A percentile compares a stretch with the other conserved stretches of the same genome.
Conservation (phyloP, 1,284 basidiomycete species). For the Malassezia psittaci region DNA sequence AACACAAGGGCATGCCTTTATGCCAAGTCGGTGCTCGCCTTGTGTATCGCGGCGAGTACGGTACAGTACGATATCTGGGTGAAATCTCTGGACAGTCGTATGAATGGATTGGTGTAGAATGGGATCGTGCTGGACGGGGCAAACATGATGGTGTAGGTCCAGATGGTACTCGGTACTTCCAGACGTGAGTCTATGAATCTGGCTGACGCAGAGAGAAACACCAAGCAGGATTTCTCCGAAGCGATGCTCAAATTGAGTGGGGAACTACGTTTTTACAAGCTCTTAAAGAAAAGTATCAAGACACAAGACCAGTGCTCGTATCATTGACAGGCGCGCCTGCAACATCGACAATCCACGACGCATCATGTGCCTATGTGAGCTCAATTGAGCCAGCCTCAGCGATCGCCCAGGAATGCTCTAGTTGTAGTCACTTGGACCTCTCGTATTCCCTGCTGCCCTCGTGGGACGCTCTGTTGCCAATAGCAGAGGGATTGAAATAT, state of each 20-base stretch:
- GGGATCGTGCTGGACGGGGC: slow-evolving; percentile 73
- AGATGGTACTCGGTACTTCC: slow-evolving; percentile 68
- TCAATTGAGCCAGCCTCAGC: background rate
- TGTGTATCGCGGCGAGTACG: slow-evolving; percentile 22
- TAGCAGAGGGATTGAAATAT: slow-evolving; percentile 57
- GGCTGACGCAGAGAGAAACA: slow-evolving; percentile 19
- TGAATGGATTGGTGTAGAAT: slow-evolving; percentile 84
- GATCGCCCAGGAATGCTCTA: slow-evolving; percentile 36
- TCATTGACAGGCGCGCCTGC: slow-evolving; percentile 7
- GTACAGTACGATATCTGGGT: slow-evolving; percentile 64
- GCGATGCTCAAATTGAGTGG: slow-evolving; percentile 20
- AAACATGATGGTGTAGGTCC: slow-evolving; percentile 71
- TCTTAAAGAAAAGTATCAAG: slow-evolving; percentile 50
- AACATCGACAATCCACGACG: slow-evolving; percentile 4
- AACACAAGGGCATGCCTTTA: background rate
- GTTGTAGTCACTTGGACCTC: slow-evolving; percentile 67
- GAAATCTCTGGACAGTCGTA: slow-evolving; percentile 59
- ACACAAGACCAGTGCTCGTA: background rate
- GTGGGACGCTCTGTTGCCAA: slow-evolving; percentile 63
- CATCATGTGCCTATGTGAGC: background rate
- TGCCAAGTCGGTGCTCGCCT: slow-evolving; percentile 23
- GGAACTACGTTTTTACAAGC: slow-evolving; percentile 62
- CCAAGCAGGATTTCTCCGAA: slow-evolving; percentile 24
- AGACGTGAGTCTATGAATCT: slow-evolving; percentile 7
- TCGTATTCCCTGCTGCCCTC: slow-evolving; percentile 64